Percentiles rank a stretch among this genome's conserved stretches.
phyloP scores from a whole-genome alignment of 2,329 filamentous ascomycete species.

The Cylindrodendrum hubeiense region DNA sequence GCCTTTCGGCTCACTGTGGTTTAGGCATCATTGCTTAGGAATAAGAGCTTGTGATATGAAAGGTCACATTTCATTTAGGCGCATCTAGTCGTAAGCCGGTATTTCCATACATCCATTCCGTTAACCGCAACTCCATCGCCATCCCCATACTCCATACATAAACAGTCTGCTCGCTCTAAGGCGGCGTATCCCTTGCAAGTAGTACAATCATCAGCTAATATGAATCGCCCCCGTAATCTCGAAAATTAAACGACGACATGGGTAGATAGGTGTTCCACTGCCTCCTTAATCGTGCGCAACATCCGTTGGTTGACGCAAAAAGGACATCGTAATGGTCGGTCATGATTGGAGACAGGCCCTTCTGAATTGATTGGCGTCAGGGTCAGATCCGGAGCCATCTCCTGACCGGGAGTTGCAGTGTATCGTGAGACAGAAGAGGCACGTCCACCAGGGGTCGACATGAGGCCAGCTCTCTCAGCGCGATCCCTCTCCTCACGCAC shows the following conservation, averaged over 20 bases:
- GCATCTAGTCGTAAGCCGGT: slow-evolving; percentile 10
- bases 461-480: slow-evolving; percentile 56
- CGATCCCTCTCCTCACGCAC: slow-evolving; percentile 66
- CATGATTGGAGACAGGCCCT: slow-evolving; percentile 58
- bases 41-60: neutral
- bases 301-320: slow-evolving; percentile 73
- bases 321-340: slow-evolving; percentile 67
- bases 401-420: slow-evolving; percentile 49
- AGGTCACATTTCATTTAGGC: slow-evolving; percentile 1
- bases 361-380: slow-evolving; percentile 68
- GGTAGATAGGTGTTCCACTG: slow-evolving; percentile 72
- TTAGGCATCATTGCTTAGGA: neutral
- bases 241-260: slow-evolving; percentile 64
- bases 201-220: neutral
- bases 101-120: slow-evolving; percentile 4
- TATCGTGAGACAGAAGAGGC: slow-evolving; percentile 50
- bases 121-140: slow-evolving; percentile 12
- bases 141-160: slow-evolving; percentile 13
- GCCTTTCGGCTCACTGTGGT: neutral
- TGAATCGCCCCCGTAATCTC: neutral
- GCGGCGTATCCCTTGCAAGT: neutral
- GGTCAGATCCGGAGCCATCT: slow-evolving; percentile 58
- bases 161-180: neutral
- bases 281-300: slow-evolving; percentile 71
- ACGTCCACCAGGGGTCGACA: slow-evolving; percentile 48